phyloP scores from a whole-genome alignment of 1,284 basidiomycete species.

The Tremellales sp. region DNA sequence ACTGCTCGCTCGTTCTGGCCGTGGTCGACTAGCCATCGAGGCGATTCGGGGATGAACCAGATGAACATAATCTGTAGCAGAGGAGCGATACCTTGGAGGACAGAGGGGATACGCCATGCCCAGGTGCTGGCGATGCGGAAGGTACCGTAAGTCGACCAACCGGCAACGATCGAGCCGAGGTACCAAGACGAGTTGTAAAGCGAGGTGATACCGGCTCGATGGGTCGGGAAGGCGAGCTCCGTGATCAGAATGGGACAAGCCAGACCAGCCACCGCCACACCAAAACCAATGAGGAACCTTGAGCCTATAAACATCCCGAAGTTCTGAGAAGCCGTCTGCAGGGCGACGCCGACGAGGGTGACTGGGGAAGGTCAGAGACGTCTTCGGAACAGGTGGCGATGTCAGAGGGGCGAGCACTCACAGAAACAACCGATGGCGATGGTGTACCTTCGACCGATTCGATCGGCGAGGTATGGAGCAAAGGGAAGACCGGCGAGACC shows the following conservation, averaged over 20 bases:
- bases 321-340: slow-evolving; percentile 51
- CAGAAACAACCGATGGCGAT: slow-evolving; percentile 20
- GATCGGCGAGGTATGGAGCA: slow-evolving; percentile 25
- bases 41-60: slow-evolving; percentile 50
- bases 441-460: slow-evolving; percentile 21
- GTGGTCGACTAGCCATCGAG: slow-evolving; percentile 60
- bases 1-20: slow-evolving; percentile 56
- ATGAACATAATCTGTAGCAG: slow-evolving; percentile 58
- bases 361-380: slow-evolving; percentile 6
- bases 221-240: slow-evolving; percentile 26
- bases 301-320: slow-evolving; percentile 67
- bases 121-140: slow-evolving; percentile 25
- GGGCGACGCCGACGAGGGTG: slow-evolving; percentile 30
- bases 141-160: slow-evolving; percentile 41
- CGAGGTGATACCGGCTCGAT: slow-evolving; percentile 15
- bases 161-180: slow-evolving; percentile 40
- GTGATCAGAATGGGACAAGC: slow-evolving; percentile 18
- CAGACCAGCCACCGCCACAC: slow-evolving; percentile 16
- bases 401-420: neutral
- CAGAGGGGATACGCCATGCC: slow-evolving; percentile 56
- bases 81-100: slow-evolving; percentile 64
- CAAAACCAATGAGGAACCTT: slow-evolving; percentile 41
- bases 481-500: slow-evolving; percentile 34
- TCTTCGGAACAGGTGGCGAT: neutral
- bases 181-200: slow-evolving; percentile 23